Percentiles rank a stretch among this genome's conserved stretches.
phyloP scores from a whole-genome alignment of 257 asterid genomes.

The Petrea volubilis region DNA sequence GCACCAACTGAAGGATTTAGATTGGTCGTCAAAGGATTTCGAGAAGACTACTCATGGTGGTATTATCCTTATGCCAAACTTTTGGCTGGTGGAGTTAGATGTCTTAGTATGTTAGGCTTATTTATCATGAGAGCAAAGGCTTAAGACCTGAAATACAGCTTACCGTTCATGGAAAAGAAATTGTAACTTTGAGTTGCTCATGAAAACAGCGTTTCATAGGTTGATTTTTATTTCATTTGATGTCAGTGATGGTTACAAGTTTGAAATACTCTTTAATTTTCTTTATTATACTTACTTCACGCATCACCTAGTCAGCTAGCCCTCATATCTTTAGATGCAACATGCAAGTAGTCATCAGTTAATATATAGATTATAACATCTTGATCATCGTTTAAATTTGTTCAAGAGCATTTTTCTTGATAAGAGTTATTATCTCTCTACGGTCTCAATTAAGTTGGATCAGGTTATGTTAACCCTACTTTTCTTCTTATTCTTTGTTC shows the following conservation, averaged over 20 bases:
- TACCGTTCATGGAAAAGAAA: background rate
- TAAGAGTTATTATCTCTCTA: constrained; percentile 11
- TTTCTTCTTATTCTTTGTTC: background rate
- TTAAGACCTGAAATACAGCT: background rate
- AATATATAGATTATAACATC: too few species aligned
- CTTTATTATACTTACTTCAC: background rate
- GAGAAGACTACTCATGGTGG: background rate
- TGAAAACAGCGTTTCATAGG: background rate
- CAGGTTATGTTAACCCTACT: background rate
- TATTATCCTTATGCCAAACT: background rate
- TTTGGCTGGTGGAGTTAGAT: background rate
- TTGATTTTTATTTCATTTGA: background rate
- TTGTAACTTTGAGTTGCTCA: background rate
- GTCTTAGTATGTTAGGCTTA: background rate
- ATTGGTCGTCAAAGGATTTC: background rate
- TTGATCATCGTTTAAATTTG: too few species aligned
- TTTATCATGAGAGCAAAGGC: constrained; percentile 14
- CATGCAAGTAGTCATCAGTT: too few species aligned
- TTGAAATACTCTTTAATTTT: background rate
- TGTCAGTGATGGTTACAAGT: background rate
- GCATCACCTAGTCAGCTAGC: too few species aligned
- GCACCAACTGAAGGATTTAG: background rate
- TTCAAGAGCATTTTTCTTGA: too few species aligned
- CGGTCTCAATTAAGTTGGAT: background rate
- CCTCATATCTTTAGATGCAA: too few species aligned